Evolutionary conservation across 345 rosid genomes (phyloP).

Genomic region (Rhodomyrtus tomentosa): DNA sequence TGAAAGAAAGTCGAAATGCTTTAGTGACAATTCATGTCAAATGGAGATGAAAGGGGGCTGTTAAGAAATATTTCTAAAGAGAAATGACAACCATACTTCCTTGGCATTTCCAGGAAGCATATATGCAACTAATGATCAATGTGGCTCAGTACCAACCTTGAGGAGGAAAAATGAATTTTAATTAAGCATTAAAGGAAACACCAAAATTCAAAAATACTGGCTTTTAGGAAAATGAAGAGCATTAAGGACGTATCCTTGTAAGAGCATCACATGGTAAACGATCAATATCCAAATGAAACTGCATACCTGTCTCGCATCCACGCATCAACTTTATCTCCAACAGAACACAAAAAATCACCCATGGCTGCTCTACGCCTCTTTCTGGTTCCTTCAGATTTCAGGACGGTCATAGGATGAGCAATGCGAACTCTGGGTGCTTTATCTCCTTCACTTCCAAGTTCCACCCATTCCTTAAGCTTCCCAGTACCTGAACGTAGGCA

Average conservation of each 20-base stretch:
- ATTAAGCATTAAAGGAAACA: not conserved
- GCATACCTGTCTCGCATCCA: slow-evolving; percentile 76
- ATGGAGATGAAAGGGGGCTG: not conserved
- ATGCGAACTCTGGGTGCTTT: slow-evolving; percentile 62
- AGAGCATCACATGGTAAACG: not conserved
- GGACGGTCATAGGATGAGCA: slow-evolving; percentile 53
- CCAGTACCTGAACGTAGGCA: slow-evolving; percentile 35
- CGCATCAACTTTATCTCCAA: slow-evolving; percentile 90
- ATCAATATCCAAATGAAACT: not conserved
- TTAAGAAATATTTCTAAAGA: not conserved
- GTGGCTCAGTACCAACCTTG: not conserved
- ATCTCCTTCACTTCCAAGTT: slow-evolving; percentile 46
- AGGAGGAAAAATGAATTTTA: not conserved
- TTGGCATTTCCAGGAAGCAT: not conserved
- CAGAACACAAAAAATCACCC: slow-evolving; percentile 63
- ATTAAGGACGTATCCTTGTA: not conserved
- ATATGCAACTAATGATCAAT: not conserved
- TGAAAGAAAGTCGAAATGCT: not conserved
- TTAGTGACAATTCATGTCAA: not conserved
- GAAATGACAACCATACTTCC: not conserved
- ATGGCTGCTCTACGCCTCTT: slow-evolving; percentile 88
- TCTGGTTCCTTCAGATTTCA: slow-evolving; percentile 83
- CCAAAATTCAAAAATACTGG: not conserved
- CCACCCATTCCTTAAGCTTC: slow-evolving; percentile 83
- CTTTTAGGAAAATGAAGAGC: not conserved